Evolutionary conservation across 345 rosid genomes (phyloP).

Genomic region (Lagerstroemia speciosa): DNA sequence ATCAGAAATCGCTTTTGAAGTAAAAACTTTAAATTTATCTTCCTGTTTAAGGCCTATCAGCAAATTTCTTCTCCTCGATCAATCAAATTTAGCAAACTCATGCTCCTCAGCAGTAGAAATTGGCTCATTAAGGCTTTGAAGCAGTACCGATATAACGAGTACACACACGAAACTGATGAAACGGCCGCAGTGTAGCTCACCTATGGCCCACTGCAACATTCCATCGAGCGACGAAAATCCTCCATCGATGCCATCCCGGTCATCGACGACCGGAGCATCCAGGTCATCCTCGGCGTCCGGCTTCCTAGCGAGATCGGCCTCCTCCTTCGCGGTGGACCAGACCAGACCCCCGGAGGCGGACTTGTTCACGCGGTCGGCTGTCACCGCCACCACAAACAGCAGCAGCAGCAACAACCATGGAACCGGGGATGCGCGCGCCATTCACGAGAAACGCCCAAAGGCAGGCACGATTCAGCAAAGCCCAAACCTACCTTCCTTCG

Average conservation of each 20-base stretch:
- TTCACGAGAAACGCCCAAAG: not conserved
- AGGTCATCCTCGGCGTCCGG: constrained; percentile 27
- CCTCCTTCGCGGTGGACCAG: constrained; percentile 66
- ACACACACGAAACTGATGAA: no score
- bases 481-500: not conserved
- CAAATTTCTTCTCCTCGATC: not conserved
- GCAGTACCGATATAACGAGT: no score
- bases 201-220: constrained; percentile 96
- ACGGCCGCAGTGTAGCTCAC: constrained; percentile 13
- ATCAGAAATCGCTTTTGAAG: no score
- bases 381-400: constrained; percentile 6
- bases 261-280: constrained; percentile 29
- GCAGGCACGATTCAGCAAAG: not conserved
- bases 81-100: not conserved
- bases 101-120: no score
- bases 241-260: constrained; percentile 55
- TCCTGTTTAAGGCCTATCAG: not conserved
- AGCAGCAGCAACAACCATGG: constrained; percentile 8
- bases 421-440: constrained; percentile 4
- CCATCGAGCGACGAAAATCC: constrained; percentile 86
- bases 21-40: no score
- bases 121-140: no score
- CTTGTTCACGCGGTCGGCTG: constrained; percentile 35
- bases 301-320: constrained; percentile 43
- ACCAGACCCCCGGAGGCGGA: constrained; percentile 34